These are phyloP conservation scores for Rhizophagus clarus DNA, from an alignment of 192 early-diverging fungal genomes.

Conservation along the genomic window DNA sequence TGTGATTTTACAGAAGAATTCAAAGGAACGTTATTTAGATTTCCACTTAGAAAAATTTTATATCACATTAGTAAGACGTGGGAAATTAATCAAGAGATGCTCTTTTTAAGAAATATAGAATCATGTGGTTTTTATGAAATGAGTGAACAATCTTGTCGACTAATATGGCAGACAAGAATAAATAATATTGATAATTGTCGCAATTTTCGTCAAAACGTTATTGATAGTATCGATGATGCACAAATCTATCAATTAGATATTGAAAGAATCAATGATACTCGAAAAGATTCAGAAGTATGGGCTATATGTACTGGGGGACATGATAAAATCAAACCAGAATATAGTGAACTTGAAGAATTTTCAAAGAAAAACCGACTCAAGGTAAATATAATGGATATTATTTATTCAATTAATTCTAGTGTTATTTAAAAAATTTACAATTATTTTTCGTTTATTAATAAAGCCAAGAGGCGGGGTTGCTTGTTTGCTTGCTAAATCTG, in stretches of 20 bases:
- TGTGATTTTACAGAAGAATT: not conserved
- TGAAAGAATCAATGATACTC: not conserved
- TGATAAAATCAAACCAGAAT: not conserved
- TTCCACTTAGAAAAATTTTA: not conserved
- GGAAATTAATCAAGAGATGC: not conserved
- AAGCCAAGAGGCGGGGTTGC: constrained; percentile 13
- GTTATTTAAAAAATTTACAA: not conserved
- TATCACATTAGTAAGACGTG: too few species aligned
- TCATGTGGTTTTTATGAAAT: not conserved
- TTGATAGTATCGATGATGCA: not conserved
- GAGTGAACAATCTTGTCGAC: too few species aligned
- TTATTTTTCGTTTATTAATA: not conserved
- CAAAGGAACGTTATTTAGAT: not conserved
- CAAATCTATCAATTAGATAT: not conserved
- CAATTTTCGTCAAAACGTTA: not conserved
- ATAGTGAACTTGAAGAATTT: not conserved
- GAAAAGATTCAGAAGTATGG: not conserved
- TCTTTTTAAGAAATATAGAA: not conserved
- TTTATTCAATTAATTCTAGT: too few species aligned
- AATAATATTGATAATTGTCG: not conserved
- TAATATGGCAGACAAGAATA: not conserved
- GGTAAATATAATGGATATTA: not conserved
- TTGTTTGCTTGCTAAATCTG: not conserved
- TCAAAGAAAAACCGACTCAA: not conserved
- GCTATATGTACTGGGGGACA: not conserved